Evolutionary conservation across 2,329 filamentous ascomycete genomes (phyloP), one percentile per base, ranked within the genome.

Genomic region (Cyphellophora europaea): DNA sequence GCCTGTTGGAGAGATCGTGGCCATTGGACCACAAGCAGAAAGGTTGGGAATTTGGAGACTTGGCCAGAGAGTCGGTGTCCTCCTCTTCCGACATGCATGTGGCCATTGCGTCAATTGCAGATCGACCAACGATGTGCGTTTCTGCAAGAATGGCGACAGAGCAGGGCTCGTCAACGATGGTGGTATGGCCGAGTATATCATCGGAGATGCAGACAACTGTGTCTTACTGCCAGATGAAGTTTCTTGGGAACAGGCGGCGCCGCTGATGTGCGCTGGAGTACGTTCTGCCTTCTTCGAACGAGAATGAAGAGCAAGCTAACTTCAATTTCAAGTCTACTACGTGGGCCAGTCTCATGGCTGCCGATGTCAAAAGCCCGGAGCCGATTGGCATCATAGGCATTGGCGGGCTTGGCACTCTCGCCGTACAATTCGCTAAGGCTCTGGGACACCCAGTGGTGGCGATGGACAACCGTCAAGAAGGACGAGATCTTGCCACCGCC

Each of bases 301-400:
- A n/a, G n/a, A n/a, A n/a, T n/a, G n/a, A n/a, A n/a, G n/a, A n/a
- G n/a, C n/a, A n/a, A n/a, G n/a, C n/a, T n/a, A n/a, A n/a, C n/a
- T n/a, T n/a, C n/a, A n/a, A n/a, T n/a, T n/a, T n/a, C n/a, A n/a
- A 35, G 33, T 16, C 21, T 4, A 35, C 33, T 14, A 35, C 33
- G 4, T 48, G 33, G 33, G 33, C 33, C 19, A 27, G 14, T 15
- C 60, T 78, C 33, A 82, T 79, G 1, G 85, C 83, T 2, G 82
- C 82, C 6, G 86, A 88, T 80, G 70, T 44, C 16, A 42, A 15
- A 23, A 42, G 43, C 5, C 34, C 32, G 15, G 36, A 27, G 11
- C 5, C 21, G 4, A 29, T 43, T 12, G 40, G 40, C 13, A 38
- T 41, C 4, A 37, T 49, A 4, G 47, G 47, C 1, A 28, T 49